These are phyloP conservation scores for Zangia roseola DNA, from an alignment of 768 basidiomycete genomes.

Conservation along the genomic window DNA sequence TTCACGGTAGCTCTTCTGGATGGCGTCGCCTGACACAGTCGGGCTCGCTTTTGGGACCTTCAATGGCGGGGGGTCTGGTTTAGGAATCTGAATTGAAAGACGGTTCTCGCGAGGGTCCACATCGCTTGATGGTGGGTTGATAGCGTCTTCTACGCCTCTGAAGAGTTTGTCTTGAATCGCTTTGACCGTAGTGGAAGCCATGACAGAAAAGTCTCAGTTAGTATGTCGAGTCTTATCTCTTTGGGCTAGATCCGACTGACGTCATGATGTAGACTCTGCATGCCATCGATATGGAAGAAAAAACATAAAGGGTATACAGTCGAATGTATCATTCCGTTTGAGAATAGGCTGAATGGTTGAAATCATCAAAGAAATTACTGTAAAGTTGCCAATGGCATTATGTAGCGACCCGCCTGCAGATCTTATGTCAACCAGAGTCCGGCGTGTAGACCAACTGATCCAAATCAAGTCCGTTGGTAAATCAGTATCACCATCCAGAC, in stretches of 20 bases:
- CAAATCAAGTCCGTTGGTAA: slow-evolving; percentile 8
- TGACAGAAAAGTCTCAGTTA: slow-evolving; percentile 19
- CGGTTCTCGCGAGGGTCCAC: slow-evolving; percentile 31
- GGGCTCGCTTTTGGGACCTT: slow-evolving; percentile 44
- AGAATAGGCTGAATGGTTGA: slow-evolving; percentile 7
- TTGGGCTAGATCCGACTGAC: slow-evolving; percentile 16
- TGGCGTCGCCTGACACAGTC: slow-evolving; percentile 5
- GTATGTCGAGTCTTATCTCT: slow-evolving; percentile 1
- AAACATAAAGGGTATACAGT: slow-evolving; percentile 22
- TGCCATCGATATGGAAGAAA: slow-evolving; percentile 1
- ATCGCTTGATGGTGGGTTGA: slow-evolving; percentile 19
- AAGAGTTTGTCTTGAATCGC: slow-evolving; percentile 78
- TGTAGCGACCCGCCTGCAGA: slow-evolving; percentile 33
- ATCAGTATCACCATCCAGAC: slow-evolving; percentile 29
- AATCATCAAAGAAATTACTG: slow-evolving; percentile 15
- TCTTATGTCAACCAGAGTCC: slow-evolving; percentile 21
- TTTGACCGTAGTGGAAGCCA: slow-evolving; percentile 49
- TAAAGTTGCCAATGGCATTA: slow-evolving; percentile 12
- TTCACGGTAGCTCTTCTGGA: slow-evolving; percentile 53
- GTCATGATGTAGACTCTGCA: slow-evolving; percentile 13
- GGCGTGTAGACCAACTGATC: slow-evolving; percentile 8
- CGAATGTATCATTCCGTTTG: slow-evolving; percentile 13
- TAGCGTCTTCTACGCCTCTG: slow-evolving; percentile 37
- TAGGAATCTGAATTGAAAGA: slow-evolving; percentile 75
- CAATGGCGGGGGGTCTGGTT: slow-evolving; percentile 41